Percentiles rank a stretch among this genome's conserved stretches.
phyloP scores from a whole-genome alignment of 2,329 filamentous ascomycete species.

The Penicillium sp. region DNA sequence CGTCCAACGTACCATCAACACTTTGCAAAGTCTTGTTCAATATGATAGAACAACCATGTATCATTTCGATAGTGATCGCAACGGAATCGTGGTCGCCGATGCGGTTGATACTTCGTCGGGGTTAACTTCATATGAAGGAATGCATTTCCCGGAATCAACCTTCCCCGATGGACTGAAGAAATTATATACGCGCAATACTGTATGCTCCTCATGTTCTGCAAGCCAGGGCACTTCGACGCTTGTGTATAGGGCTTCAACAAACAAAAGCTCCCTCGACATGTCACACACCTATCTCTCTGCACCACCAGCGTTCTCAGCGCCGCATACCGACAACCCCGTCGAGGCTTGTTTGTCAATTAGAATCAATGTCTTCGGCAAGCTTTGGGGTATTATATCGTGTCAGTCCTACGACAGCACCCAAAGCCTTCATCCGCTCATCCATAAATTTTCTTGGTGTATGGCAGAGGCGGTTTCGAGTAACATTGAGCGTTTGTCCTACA shows the following conservation, averaged over 20 bases:
- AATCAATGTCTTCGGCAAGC: conserved; percentile 77
- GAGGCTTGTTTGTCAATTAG: conserved; percentile 88
- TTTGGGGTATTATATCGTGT: conserved; percentile 85
- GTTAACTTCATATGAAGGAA: conserved; percentile 74
- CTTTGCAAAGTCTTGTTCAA: conserved; percentile 78
- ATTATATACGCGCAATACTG: conserved; percentile 80
- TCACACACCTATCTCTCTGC: conserved; percentile 78
- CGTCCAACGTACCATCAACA: conserved; percentile 73
- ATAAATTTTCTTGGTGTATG: conserved; percentile 85
- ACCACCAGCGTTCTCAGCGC: conserved; percentile 81
- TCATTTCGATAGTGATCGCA: conserved; percentile 76
- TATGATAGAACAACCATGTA: conserved; percentile 91
- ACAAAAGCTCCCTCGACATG: conserved; percentile 72
- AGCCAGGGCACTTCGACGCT: conserved; percentile 72
- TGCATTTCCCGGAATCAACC: conserved; percentile 81
- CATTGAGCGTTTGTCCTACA: conserved; percentile 81
- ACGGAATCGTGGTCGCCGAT: conserved; percentile 84
- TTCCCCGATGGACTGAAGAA: conserved; percentile 81
- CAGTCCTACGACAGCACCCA: conserved; percentile 77
- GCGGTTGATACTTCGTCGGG: conserved; percentile 73
- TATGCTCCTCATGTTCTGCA: conserved; percentile 77
- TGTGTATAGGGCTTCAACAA: conserved; percentile 71
- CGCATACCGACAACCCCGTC: conserved; percentile 76
- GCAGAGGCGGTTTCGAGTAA: conserved; percentile 80
- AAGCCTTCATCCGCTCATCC: conserved; percentile 80